phyloP scores from a whole-genome alignment of 768 basidiomycete genomes.

The Fomitopsis serialis region DNA sequence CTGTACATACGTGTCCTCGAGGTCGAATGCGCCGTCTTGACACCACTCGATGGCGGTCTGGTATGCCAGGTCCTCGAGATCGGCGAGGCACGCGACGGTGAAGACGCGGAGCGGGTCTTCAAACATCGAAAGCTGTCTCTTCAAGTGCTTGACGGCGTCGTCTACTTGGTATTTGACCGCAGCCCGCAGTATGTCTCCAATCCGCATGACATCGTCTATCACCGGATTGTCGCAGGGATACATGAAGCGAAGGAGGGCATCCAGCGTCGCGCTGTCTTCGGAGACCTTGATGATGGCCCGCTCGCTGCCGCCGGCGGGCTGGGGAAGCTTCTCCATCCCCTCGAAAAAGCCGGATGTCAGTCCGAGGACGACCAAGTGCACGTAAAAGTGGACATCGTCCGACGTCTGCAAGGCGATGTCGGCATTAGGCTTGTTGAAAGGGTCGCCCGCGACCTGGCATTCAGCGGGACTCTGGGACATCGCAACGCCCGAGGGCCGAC shows the following conservation, averaged over 20 bases:
- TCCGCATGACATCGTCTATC: background rate
- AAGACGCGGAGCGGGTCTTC: conserved; percentile 1
- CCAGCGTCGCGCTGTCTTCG: conserved; percentile 3
- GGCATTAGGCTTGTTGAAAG: conserved; percentile 41
- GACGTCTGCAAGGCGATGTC: conserved; percentile 47
- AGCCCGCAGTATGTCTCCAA: background rate
- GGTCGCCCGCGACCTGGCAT: conserved; percentile 12
- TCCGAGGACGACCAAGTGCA: conserved; percentile 49
- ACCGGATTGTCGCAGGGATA: background rate
- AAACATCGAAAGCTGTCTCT: background rate
- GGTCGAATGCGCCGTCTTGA: background rate
- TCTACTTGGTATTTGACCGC: conserved; percentile 4
- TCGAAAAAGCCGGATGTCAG: conserved; percentile 55
- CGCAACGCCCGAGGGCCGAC: too few species aligned
- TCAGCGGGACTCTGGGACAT: background rate
- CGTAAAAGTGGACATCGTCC: conserved; percentile 45
- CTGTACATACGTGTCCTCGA: background rate
- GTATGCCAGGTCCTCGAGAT: background rate
- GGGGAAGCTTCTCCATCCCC: conserved; percentile 49
- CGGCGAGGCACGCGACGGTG: background rate
- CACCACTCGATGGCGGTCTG: conserved; percentile 2
- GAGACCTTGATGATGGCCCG: background rate
- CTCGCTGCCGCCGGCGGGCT: conserved; percentile 19
- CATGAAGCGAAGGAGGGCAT: background rate
- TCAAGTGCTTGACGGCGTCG: background rate